Conservation (phyloP, 2,329 filamentous ascomycete species). For the Ceratocystis cubensis region DNA sequence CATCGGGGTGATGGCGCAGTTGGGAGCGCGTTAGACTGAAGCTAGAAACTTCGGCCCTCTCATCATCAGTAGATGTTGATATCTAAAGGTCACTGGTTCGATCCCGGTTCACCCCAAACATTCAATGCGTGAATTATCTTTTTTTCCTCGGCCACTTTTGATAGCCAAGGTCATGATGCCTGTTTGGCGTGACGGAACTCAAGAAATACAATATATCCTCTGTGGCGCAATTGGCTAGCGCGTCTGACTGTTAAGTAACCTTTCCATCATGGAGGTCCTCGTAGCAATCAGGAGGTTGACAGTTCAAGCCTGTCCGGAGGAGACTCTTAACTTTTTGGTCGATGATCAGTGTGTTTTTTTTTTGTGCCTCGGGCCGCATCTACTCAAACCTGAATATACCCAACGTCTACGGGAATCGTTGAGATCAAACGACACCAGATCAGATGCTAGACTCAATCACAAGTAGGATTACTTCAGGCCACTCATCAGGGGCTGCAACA, state of each 20-base stretch:
- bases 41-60: slow-evolving; percentile 9
- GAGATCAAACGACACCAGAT: neutral
- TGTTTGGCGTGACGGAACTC: neutral
- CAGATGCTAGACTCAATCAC: neutral
- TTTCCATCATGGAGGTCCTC: neutral
- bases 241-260: slow-evolving; percentile 43
- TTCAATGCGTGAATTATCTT: too few relatives aligned
- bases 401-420: neutral
- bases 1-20: slow-evolving; percentile 11
- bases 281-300: neutral
- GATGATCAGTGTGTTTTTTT: neutral
- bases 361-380: neutral
- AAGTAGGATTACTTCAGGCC: neutral
- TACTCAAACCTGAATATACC: too few relatives aligned
- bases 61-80: neutral
- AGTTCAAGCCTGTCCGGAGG: slow-evolving; percentile 10
- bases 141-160: neutral
- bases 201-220: slow-evolving; percentile 7
- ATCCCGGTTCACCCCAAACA: slow-evolving; percentile 12
- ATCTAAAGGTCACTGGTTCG: slow-evolving; percentile 17
- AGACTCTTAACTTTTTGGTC: neutral
- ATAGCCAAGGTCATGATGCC: neutral
- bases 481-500: neutral
- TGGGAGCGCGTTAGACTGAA: slow-evolving; percentile 17
- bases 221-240: slow-evolving; percentile 45